Conservation (phyloP, 169 alveolate genomes). For the Plasmodium coatneyi region DNA sequence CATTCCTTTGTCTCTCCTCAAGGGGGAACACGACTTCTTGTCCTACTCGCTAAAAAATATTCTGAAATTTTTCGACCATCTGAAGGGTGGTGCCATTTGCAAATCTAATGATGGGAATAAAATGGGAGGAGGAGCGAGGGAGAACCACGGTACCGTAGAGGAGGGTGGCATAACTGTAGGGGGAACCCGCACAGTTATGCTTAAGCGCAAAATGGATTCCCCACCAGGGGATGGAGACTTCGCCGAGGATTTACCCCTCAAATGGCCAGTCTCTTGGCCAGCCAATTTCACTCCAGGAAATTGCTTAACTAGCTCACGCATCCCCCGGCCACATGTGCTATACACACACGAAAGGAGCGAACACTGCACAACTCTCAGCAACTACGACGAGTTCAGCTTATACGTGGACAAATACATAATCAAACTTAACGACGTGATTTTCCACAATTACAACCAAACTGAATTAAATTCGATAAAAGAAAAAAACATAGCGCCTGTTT, state of each 20-base stretch:
- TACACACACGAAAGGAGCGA: neutral
- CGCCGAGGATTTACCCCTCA: neutral
- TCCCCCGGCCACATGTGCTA: neutral
- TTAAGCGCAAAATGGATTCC: neutral
- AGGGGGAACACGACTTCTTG: constrained; percentile 38
- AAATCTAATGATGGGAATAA: neutral
- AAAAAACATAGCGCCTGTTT: neutral
- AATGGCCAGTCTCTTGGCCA: neutral
- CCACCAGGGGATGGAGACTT: neutral
- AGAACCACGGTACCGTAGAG: neutral
- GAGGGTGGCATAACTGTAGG: neutral
- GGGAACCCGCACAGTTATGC: neutral
- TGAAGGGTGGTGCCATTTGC: neutral
- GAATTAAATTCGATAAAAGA: constrained; percentile 3
- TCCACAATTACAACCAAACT: constrained; percentile 30
- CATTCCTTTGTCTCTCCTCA: constrained; percentile 37
- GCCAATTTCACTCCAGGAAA: neutral
- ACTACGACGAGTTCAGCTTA: constrained; percentile 5
- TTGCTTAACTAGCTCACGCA: neutral
- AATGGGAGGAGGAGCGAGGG: neutral
- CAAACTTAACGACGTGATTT: constrained; percentile 50
- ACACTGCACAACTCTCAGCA: neutral
- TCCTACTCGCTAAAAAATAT: constrained; percentile 4
- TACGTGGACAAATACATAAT: constrained; percentile 40
- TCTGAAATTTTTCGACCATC: neutral